Evolutionary conservation across 495 filamentous ascomycete genomes (phyloP).

Genomic region (Aspergillus bridgeri): DNA sequence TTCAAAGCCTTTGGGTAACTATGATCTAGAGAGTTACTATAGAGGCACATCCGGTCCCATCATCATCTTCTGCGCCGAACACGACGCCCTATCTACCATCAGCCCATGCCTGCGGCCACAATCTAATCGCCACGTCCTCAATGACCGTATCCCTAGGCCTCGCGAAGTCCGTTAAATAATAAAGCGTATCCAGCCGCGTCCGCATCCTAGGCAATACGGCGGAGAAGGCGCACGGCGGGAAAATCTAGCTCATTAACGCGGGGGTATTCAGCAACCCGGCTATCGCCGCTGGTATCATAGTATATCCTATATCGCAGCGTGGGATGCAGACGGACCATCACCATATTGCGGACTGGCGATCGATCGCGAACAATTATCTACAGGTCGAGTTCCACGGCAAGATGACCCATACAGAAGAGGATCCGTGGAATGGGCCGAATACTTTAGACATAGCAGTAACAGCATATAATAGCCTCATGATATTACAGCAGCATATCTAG

Average conservation of each 20-base stretch:
- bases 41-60: constrained; percentile 20
- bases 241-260: constrained; percentile 54
- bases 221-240: constrained; percentile 61
- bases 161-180: constrained; percentile 35
- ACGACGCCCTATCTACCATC: constrained; percentile 48
- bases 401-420: constrained; percentile 44
- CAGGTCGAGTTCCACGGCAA: constrained; percentile 6
- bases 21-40: too few relatives aligned
- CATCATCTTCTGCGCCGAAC: constrained; percentile 26
- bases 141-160: constrained; percentile 50
- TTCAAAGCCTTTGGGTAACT: constrained; percentile 25
- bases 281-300: constrained; percentile 1
- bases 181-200: constrained; percentile 46
- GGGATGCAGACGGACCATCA: background rate
- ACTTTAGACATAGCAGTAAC: constrained; percentile 54
- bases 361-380: background rate
- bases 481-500: constrained; percentile 55
- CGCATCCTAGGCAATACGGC: constrained; percentile 60
- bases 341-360: background rate
- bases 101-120: constrained; percentile 62
- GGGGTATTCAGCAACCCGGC: constrained; percentile 21
- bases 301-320: background rate
- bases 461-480: constrained; percentile 50
- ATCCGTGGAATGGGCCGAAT: constrained; percentile 56
- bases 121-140: constrained; percentile 58